Evolutionary conservation across 2,329 filamentous ascomycete genomes (phyloP).

Genomic region (Fusarium nurragi): DNA sequence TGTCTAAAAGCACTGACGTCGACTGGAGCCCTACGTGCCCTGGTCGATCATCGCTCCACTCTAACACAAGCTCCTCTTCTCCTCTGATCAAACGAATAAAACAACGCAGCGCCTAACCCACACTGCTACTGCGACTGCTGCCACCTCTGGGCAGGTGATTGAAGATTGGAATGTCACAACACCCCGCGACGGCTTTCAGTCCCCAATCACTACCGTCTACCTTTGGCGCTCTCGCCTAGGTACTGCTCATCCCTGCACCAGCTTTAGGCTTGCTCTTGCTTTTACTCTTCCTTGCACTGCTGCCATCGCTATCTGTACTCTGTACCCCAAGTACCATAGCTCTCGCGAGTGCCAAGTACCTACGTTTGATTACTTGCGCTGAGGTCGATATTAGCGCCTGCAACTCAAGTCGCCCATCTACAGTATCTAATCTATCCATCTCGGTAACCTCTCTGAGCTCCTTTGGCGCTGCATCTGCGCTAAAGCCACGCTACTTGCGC

Average conservation of each 20-base stretch:
- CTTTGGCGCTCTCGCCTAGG: conserved; percentile 38
- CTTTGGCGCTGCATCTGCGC: conserved; percentile 42
- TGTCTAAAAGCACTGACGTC: conserved; percentile 40
- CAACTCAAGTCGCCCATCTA: conserved; percentile 15
- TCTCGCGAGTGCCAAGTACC: neutral
- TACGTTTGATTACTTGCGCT: conserved; percentile 5
- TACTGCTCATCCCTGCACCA: conserved; percentile 35
- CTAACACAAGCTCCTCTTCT: conserved; percentile 37
- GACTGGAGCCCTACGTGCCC: conserved; percentile 42
- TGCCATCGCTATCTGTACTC: neutral
- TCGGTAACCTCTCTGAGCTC: conserved; percentile 29
- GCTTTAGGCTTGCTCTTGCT: conserved; percentile 17
- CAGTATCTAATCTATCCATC: conserved; percentile 2
- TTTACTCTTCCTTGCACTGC: neutral
- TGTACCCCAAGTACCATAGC: neutral
- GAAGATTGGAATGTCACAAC: conserved; percentile 45
- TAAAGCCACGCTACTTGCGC: conserved; percentile 45
- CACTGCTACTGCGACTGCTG: conserved; percentile 25
- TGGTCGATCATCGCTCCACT: conserved; percentile 47
- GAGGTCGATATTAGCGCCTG: conserved; percentile 19
- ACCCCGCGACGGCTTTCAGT: conserved; percentile 40
- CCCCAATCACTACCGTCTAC: conserved; percentile 40
- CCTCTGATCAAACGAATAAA: conserved; percentile 47
- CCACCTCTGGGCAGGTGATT: conserved; percentile 44
- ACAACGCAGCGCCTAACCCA: conserved; percentile 48